A percentile compares a stretch with the other conserved stretches of the same genome.
Evolutionary conservation across 441 rosid genomes (phyloP).

Genomic region (Cnidoscolus chayamansa): DNA sequence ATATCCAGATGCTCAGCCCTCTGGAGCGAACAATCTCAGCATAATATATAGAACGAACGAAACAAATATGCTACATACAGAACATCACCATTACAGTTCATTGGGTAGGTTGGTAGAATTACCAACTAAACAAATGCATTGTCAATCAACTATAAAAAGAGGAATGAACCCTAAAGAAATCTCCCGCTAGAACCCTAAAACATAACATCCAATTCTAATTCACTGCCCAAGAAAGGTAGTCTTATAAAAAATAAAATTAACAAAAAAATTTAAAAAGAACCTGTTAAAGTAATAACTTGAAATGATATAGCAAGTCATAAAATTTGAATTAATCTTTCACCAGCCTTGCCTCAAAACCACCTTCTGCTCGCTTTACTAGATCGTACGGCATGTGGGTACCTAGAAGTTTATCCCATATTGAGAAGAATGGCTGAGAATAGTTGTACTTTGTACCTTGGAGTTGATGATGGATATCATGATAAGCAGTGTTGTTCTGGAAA

Average conservation of each 20-base stretch:
- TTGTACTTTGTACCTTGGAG: slow-evolving; percentile 65
- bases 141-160: slow-evolving; percentile 24
- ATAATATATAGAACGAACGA: neutral
- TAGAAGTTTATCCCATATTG: slow-evolving; percentile 63
- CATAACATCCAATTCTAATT: slow-evolving; percentile 24
- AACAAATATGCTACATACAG: slow-evolving; percentile 27
- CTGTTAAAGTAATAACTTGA: slow-evolving; percentile 20
- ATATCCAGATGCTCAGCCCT: neutral
- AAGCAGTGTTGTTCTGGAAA: slow-evolving; percentile 68
- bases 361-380: slow-evolving; percentile 52
- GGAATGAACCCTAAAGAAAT: slow-evolving; percentile 7
- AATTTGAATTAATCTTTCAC: slow-evolving; percentile 37
- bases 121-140: slow-evolving; percentile 17
- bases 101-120: slow-evolving; percentile 21
- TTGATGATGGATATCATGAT: slow-evolving; percentile 81
- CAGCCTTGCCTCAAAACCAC: slow-evolving; percentile 64
- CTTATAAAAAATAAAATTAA: slow-evolving; percentile 13
- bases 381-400: slow-evolving; percentile 62
- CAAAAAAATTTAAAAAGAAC: neutral
- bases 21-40: neutral
- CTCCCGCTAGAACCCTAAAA: slow-evolving; percentile 19
- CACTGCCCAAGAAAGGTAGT: slow-evolving; percentile 27
- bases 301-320: slow-evolving; percentile 17
- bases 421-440: slow-evolving; percentile 76
- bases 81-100: slow-evolving; percentile 23